Base-by-base conservation (phyloP, 495 filamentous ascomycete species). In the Diplogelasinospora grovesii region DNA sequence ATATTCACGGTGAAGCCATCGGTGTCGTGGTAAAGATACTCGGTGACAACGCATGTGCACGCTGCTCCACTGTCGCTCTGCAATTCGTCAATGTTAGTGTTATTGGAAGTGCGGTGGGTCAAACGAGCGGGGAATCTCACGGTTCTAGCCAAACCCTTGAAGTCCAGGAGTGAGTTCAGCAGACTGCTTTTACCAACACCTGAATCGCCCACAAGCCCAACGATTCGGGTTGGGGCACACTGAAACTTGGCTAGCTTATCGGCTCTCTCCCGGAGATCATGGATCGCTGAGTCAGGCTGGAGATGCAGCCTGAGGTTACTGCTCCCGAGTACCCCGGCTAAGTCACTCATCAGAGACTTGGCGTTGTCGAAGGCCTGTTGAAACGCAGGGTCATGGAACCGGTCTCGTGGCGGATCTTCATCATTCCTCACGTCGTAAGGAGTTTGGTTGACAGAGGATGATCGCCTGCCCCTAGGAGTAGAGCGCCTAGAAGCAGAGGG, bases 161-260 rank as follows among this genome's bases (percentile, higher is more conserved):
- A 40, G 39, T 68, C 64, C 1, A 68, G 43, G 6, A 65, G 48
- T 11, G 62, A 65, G 39, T 65, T 68, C 1, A 68, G 49, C 23
- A 68, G 40, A 34, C 62, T 65, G 45, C 62, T 65, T 42, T 68
- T 49, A 63, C 59, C 56, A 40, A 54, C 64, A 13, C 61, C 64
- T 6, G 63, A 61, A 42, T 62, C 65, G 9, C 65, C 65, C 6
- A 69, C 60, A 15, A 69, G 51, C 1, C 61, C 65, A 7, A 69
- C 62, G 15, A 41, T 58, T 19, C 62, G 57, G 14, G 49, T 57
- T 9, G 62, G 51, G 7, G 56, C 55, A 22, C 54, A 61, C 25
- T 59, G 48, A 39, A 66, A 67, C 1, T 22, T 26, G 9, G 56
- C 50, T 26, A 69, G 32, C 6, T 50, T 31, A 9, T 41, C 16